Percentiles rank a stretch among this genome's conserved stretches.
phyloP scores from a whole-genome alignment of 2,329 filamentous ascomycete species.

The Rhinocladiella mackenziei region DNA sequence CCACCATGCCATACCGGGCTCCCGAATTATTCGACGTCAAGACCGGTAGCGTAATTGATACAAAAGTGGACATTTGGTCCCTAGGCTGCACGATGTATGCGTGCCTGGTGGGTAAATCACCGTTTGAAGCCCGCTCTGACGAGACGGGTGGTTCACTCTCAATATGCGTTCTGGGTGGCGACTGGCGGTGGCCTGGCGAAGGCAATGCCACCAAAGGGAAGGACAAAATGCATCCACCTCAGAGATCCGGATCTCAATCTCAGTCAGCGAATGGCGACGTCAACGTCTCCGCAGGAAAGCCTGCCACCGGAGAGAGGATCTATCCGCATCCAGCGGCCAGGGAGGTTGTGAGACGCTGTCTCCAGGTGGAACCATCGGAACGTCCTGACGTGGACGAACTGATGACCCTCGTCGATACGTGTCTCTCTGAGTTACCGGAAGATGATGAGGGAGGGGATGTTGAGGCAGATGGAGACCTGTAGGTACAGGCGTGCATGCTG shows the following conservation, averaged over 20 bases:
- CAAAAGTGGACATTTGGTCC: constrained; percentile 97
- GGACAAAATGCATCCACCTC: constrained; percentile 31
- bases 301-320: constrained; percentile 39
- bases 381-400: constrained; percentile 82
- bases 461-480: constrained; percentile 7
- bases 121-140: constrained; percentile 92
- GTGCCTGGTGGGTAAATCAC: constrained; percentile 91
- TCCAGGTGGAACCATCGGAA: constrained; percentile 81
- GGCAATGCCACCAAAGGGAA: constrained; percentile 60
- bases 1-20: constrained; percentile 96
- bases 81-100: constrained; percentile 97
- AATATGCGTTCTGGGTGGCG: constrained; percentile 86
- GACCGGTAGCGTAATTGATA: constrained; percentile 85
- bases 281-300: constrained; percentile 19
- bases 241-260: too few relatives aligned
- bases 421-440: constrained; percentile 46
- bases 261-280: constrained; percentile 31
- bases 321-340: constrained; percentile 75
- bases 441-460: constrained; percentile 18
- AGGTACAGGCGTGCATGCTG: too few relatives aligned
- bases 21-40: constrained; percentile 98
- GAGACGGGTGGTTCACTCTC: constrained; percentile 92
- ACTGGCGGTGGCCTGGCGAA: constrained; percentile 96
- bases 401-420: constrained; percentile 70
- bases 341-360: constrained; percentile 79